Conservation (phyloP, 495 filamentous ascomycete species). For the Sordaria brevicollis region DNA sequence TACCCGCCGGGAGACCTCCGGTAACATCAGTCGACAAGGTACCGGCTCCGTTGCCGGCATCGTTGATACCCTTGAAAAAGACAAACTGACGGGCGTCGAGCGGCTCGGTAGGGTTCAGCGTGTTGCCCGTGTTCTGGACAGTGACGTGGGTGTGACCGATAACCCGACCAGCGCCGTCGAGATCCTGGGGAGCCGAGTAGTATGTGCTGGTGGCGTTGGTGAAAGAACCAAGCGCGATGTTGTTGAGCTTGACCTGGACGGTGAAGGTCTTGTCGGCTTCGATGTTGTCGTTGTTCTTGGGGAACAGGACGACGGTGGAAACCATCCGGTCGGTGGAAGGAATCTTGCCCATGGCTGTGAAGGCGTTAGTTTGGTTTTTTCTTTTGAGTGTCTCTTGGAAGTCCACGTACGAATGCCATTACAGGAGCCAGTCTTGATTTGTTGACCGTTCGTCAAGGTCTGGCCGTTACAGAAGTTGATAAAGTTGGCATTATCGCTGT, state of each 20-base stretch:
- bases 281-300: constrained; percentile 38
- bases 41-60: constrained; percentile 55
- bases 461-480: constrained; percentile 60
- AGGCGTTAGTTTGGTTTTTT: constrained; percentile 11
- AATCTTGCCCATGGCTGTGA: constrained; percentile 59
- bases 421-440: constrained; percentile 56
- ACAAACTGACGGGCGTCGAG: constrained; percentile 49
- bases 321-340: constrained; percentile 54
- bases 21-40: constrained; percentile 42
- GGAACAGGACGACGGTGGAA: constrained; percentile 51
- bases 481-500: constrained; percentile 48
- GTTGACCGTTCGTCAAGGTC: constrained; percentile 58
- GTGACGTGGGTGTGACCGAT: constrained; percentile 68
- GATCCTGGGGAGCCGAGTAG: constrained; percentile 57
- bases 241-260: constrained; percentile 47
- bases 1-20: constrained; percentile 54
- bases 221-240: constrained; percentile 55
- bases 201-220: constrained; percentile 55
- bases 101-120: constrained; percentile 38
- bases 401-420: constrained; percentile 56
- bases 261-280: constrained; percentile 42
- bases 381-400: not conserved
- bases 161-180: constrained; percentile 42
- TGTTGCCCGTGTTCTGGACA: constrained; percentile 48
- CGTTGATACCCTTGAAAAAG: constrained; percentile 74